Percentiles rank a stretch among this genome's conserved stretches.
These are phyloP conservation scores for Colletotrichum sp. DNA, from an alignment of 2,329 filamentous ascomycete genomes.

Conservation along the genomic window DNA sequence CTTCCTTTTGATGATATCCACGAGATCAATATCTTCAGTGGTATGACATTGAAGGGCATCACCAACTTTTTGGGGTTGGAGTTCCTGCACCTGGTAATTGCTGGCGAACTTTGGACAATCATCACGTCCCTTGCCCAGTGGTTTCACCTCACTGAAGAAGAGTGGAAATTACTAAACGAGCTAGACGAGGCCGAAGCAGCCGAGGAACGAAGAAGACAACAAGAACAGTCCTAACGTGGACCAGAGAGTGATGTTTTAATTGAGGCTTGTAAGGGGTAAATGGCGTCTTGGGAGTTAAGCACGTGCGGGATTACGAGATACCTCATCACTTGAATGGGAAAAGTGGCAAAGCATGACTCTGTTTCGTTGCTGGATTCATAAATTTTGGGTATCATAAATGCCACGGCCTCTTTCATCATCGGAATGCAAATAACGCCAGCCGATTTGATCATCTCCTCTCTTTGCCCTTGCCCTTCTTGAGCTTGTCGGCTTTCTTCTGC, in stretches of 20 bases:
- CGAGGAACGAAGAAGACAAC: slow-evolving; percentile 4
- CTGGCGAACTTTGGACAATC: slow-evolving; percentile 50
- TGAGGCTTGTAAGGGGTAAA: neutral
- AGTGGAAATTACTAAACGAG: slow-evolving; percentile 39
- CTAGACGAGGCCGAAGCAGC: slow-evolving; percentile 29
- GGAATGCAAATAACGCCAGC: neutral
- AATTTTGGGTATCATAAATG: slow-evolving; percentile 5
- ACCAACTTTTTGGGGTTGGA: slow-evolving; percentile 53
- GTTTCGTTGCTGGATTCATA: neutral
- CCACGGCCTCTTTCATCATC: neutral
- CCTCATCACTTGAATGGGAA: neutral
- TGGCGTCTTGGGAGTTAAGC: neutral
- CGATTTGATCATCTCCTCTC: neutral
- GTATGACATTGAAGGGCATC: slow-evolving; percentile 42
- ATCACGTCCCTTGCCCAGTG: slow-evolving; percentile 43
- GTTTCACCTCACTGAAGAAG: slow-evolving; percentile 47
- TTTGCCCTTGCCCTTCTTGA: slow-evolving; percentile 19
- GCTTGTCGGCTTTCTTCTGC: slow-evolving; percentile 53
- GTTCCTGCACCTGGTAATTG: slow-evolving; percentile 47
- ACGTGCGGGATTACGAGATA: neutral
- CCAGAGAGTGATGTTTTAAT: neutral
- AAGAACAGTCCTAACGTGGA: neutral
- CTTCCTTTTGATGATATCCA: slow-evolving; percentile 45
- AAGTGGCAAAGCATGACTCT: neutral
- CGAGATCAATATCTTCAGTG: slow-evolving; percentile 37